Evolutionary conservation across 805 yeast genomes (phyloP).

Genomic region (Lipomyces starkeyi): DNA sequence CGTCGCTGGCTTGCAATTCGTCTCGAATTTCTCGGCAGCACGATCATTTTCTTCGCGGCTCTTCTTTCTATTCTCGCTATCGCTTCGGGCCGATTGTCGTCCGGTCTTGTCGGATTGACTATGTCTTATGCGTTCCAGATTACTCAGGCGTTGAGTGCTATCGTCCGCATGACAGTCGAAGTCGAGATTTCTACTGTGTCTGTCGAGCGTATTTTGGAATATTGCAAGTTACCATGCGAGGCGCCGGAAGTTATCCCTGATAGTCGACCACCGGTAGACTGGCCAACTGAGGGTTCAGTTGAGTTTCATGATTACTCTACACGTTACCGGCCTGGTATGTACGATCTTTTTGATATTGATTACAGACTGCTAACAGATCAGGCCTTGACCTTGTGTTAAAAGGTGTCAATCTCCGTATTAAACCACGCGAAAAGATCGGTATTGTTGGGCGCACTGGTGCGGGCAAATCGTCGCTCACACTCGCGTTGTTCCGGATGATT

Average conservation of each 20-base stretch:
- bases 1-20: conserved; percentile 98
- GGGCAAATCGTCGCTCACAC: conserved; percentile 84
- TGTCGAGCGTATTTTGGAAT: conserved; percentile 92
- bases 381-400: conserved; percentile 77
- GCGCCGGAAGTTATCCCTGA: conserved; percentile 73
- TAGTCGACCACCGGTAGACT: conserved; percentile 66
- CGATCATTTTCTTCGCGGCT: conserved; percentile 85
- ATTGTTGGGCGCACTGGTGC: conserved; percentile 98
- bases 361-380: background rate
- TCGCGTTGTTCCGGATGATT: conserved; percentile 83
- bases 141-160: conserved; percentile 93
- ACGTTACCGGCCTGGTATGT: conserved; percentile 69
- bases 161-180: conserved; percentile 97
- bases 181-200: conserved; percentile 97
- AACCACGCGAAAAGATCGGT: conserved; percentile 83
- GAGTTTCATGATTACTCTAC: conserved; percentile 77
- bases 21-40: conserved; percentile 85
- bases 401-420: conserved; percentile 64
- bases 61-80: conserved; percentile 76
- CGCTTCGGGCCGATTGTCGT: conserved; percentile 69
- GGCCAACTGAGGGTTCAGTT: conserved; percentile 78
- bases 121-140: conserved; percentile 91
- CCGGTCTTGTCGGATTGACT: conserved; percentile 94
- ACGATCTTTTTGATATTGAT: background rate
- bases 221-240: conserved; percentile 73